These are phyloP conservation scores for Copromyces sp. DNA, from an alignment of 495 filamentous ascomycete genomes.

Conservation along the genomic window DNA sequence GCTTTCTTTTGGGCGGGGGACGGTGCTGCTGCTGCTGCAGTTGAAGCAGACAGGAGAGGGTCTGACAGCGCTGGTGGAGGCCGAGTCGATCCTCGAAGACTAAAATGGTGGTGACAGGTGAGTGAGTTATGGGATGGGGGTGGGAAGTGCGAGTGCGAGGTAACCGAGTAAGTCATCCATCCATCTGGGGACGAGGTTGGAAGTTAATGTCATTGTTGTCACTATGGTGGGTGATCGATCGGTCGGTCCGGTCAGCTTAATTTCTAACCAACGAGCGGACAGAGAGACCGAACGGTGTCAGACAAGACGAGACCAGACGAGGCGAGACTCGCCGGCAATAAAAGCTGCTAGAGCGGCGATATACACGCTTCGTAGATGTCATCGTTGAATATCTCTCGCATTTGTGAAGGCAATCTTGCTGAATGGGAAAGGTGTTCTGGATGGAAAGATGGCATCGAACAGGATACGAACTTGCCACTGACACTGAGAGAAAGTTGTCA, in stretches of 20 bases:
- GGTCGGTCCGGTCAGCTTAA: no score
- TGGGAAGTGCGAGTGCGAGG: slow-evolving; percentile 28
- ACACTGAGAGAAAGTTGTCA: background rate
- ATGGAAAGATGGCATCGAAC: background rate
- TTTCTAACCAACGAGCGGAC: no score
- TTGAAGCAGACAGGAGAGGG: slow-evolving; percentile 18
- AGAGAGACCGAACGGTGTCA: no score
- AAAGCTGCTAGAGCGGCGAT: background rate
- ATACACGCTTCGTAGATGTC: background rate
- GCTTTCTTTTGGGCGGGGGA: background rate
- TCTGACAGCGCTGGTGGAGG: slow-evolving; percentile 68
- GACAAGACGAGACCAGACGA: no score
- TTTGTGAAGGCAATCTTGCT: background rate
- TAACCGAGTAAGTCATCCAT: slow-evolving; percentile 69
- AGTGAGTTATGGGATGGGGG: no score
- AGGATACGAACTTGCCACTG: background rate
- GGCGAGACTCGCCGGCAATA: background rate
- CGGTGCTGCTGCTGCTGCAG: background rate
- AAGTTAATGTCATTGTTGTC: slow-evolving; percentile 62
- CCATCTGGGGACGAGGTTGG: slow-evolving; percentile 63
- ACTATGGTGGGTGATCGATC: no score
- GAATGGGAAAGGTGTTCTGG: background rate
- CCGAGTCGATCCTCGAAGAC: slow-evolving; percentile 62
- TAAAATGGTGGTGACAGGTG: no score
- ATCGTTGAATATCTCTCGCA: background rate